Base-by-base conservation (phyloP, 2,329 filamentous ascomycete species). In the Colletotrichum costaricense region DNA sequence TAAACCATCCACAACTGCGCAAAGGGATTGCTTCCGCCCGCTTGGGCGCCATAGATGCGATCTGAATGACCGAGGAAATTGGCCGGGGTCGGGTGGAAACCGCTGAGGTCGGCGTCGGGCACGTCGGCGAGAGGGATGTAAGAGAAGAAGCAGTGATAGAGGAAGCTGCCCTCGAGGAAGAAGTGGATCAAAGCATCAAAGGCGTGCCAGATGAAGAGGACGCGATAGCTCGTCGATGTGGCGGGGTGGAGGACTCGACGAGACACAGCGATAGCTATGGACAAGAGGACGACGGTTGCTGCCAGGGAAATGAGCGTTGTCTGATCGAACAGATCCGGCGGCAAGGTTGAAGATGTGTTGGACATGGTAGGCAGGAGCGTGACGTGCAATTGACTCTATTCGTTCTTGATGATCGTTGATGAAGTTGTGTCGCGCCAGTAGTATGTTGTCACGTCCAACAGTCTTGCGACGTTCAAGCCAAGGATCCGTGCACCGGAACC, bases 151-250 rank as follows among this genome's bases (percentile, higher is more conserved):
- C 94, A 97, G 85, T 97, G 94, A 88, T 95, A 98, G 28, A 98
- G 91, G 83, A 95, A 98, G 79, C 91, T 93, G 67, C 95, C 95
- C 85, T 98, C 96, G 81, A 98, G 93, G 81, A 95, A 87, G 83
- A 97, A 91, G 86, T 99, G 97, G 79, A 95, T 96, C 56, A 98
- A 89, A 38, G 94, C 94, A 82, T 98, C 95, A 84, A 97, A 97
- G 49, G 94, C 89, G 85, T 98, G 95, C 96, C 96, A 98, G 84
- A 97, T 90, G 88, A 98, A 98, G 76, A 98, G 91, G 80, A 94
- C 85, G 74, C 95, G 94, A 69, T 88, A 87, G 64, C 91, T 89
- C 49, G 84, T 80, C 1, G 89, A 83, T 12, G 91, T 86, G 1
- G 86, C 79, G 22, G 84, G 80, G 4, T 92, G 81, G 26, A 90